These are phyloP conservation scores for Penicillium hordei DNA, from an alignment of 2,329 filamentous ascomycete species.

Conservation along the genomic window DNA sequence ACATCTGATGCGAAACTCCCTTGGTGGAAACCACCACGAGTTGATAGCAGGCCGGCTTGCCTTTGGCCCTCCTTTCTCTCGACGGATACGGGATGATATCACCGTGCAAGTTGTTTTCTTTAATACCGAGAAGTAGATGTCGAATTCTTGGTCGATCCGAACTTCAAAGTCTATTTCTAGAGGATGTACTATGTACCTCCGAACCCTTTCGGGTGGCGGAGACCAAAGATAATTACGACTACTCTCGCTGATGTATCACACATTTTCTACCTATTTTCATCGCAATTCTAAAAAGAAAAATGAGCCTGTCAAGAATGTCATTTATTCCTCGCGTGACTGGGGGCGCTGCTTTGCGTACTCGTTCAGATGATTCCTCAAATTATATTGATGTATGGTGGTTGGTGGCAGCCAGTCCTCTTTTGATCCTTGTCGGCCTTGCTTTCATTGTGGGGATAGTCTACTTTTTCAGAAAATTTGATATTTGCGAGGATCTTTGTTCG, in stretches of 20 bases:
- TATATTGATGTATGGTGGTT: background rate
- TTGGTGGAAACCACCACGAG: constrained; percentile 50
- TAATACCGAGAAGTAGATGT: constrained; percentile 1
- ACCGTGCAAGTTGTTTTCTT: constrained; percentile 52
- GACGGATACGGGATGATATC: constrained; percentile 52
- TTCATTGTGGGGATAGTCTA: background rate
- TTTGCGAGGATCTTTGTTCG: background rate
- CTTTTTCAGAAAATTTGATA: background rate
- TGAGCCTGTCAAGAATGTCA: background rate
- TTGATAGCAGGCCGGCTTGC: constrained; percentile 33
- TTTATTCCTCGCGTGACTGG: background rate
- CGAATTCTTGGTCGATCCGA: background rate
- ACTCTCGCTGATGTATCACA: background rate
- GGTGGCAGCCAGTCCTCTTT: rapidly evolving
- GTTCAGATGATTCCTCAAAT: background rate
- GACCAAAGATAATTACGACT: background rate
- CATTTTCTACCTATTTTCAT: background rate
- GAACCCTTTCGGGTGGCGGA: background rate
- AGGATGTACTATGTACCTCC: background rate
- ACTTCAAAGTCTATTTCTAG: background rate
- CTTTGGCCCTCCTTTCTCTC: constrained; percentile 26
- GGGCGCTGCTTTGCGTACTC: background rate
- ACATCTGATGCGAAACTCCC: constrained; percentile 54
- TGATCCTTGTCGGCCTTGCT: rapidly evolving
- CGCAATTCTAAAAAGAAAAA: background rate